These are phyloP conservation scores for Ambrosia hybrid DNA, from an alignment of 140 eudicot species.

Conservation along the genomic window DNA sequence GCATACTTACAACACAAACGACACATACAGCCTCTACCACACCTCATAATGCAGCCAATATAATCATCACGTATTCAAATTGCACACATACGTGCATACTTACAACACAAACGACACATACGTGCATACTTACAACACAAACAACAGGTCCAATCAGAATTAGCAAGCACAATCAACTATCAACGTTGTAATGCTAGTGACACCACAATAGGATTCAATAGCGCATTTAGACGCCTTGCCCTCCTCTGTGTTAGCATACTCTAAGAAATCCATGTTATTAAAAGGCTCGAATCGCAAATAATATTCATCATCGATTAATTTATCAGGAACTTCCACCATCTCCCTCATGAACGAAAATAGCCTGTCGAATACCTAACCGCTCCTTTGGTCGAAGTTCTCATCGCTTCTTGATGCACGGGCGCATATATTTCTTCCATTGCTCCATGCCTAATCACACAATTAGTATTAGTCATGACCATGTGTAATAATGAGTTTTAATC, in stretches of 20 bases:
- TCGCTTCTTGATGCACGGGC: conserved; percentile 45
- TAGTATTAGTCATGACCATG: background rate
- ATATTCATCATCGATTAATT: conserved; percentile 37
- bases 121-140: background rate
- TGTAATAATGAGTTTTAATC: too few relatives aligned
- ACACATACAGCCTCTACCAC: too few relatives aligned
- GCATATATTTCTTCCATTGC: conserved; percentile 51
- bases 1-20: too few relatives aligned
- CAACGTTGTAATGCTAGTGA: background rate
- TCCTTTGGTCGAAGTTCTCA: conserved; percentile 18
- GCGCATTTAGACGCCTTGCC: conserved; percentile 21
- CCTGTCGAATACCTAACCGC: conserved; percentile 35
- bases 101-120: too few relatives aligned
- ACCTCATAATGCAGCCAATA: too few relatives aligned
- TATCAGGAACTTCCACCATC: conserved; percentile 34
- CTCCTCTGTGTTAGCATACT: conserved; percentile 33
- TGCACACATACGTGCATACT: too few relatives aligned
- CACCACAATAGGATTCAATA: conserved; percentile 46
- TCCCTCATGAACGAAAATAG: conserved; percentile 35
- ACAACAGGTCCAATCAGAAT: background rate
- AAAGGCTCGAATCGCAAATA: conserved; percentile 36
- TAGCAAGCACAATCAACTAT: background rate
- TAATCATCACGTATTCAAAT: too few relatives aligned
- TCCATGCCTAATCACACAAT: conserved; percentile 49
- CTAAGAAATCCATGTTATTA: conserved; percentile 38